Percentiles rank a stretch among this genome's conserved stretches.
These are phyloP conservation scores for Fusarium floridanum DNA, from an alignment of 2,329 filamentous ascomycete species.

Conservation along the genomic window DNA sequence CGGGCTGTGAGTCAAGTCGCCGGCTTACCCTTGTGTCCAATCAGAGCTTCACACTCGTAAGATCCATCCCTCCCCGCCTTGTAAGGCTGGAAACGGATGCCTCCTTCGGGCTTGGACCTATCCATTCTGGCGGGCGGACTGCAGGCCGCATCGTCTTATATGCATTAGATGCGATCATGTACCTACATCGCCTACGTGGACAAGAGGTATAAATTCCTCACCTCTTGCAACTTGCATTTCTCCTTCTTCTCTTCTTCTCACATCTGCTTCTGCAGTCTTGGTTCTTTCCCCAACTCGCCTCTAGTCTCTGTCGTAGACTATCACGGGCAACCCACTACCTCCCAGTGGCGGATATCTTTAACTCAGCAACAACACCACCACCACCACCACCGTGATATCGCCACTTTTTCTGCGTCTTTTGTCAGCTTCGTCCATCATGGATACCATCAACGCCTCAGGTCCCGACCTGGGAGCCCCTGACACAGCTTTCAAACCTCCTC, in stretches of 20 bases:
- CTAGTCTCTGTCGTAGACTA: background rate
- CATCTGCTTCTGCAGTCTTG: slow-evolving; percentile 17
- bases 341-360: background rate
- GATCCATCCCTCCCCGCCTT: slow-evolving; percentile 3
- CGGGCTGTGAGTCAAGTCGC: slow-evolving; percentile 33
- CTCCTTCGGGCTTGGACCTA: background rate
- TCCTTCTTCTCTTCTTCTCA: background rate
- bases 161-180: background rate
- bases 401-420: slow-evolving; percentile 12
- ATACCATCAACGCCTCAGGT: slow-evolving; percentile 39
- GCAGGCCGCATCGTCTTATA: slow-evolving; percentile 2
- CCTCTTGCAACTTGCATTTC: background rate
- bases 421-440: slow-evolving; percentile 39
- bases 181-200: background rate
- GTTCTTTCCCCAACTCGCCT: background rate
- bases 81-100: slow-evolving; percentile 18
- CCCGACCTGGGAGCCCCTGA: slow-evolving; percentile 15
- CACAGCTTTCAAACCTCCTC: slow-evolving; percentile 44
- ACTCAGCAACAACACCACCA: background rate
- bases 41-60: background rate
- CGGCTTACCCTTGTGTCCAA: background rate
- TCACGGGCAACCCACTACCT: background rate
- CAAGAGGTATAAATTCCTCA: slow-evolving; percentile 29
- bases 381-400: slow-evolving; percentile 18
- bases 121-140: slow-evolving; percentile 1